phyloP scores from a whole-genome alignment of 495 filamentous ascomycete genomes.

The Penicillium macrosclerotiorum region DNA sequence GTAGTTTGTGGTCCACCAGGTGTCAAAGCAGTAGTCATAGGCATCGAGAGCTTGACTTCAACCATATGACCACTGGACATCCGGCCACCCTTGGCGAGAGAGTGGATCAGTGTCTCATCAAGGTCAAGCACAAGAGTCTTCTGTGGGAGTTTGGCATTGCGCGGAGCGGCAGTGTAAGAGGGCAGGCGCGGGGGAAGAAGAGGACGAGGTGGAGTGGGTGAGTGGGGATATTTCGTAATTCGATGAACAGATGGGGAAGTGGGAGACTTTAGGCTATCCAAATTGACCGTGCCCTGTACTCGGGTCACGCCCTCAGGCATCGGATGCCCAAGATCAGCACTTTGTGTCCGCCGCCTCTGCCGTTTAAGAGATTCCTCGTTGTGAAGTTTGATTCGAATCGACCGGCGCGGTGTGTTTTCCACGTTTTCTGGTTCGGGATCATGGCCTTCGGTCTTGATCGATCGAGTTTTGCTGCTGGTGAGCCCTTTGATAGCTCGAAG shows the following conservation, averaged over 20 bases:
- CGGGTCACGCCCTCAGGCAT: constrained; percentile 31
- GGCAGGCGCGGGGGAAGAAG: constrained; percentile 82
- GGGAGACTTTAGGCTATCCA: constrained; percentile 72
- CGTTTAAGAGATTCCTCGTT: constrained; percentile 64
- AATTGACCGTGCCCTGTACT: constrained; percentile 31
- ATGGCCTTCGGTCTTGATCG: constrained; percentile 54
- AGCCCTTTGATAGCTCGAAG: constrained; percentile 22
- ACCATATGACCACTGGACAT: constrained; percentile 99
- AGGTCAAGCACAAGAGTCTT: constrained; percentile 96
- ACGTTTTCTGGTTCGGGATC: constrained; percentile 42
- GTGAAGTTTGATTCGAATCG: constrained; percentile 87
- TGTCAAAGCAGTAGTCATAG: constrained; percentile 56
- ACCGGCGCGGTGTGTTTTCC: constrained; percentile 69
- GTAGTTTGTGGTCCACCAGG: constrained; percentile 61
- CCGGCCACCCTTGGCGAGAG: constrained; percentile 89
- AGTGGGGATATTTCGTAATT: constrained; percentile 84
- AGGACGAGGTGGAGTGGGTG: constrained; percentile 82
- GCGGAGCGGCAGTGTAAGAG: constrained; percentile 63
- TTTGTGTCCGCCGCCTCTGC: constrained; percentile 42
- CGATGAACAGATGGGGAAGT: constrained; percentile 72
- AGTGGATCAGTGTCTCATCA: constrained; percentile 96
- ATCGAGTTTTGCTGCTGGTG: constrained; percentile 26
- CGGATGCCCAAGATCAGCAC: constrained; percentile 30
- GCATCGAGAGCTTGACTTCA: constrained; percentile 81
- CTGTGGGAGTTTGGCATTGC: constrained; percentile 52